These are phyloP conservation scores for Leishmania lainsoni DNA, from an alignment of 208 protist genomes.

Conservation along the genomic window DNA sequence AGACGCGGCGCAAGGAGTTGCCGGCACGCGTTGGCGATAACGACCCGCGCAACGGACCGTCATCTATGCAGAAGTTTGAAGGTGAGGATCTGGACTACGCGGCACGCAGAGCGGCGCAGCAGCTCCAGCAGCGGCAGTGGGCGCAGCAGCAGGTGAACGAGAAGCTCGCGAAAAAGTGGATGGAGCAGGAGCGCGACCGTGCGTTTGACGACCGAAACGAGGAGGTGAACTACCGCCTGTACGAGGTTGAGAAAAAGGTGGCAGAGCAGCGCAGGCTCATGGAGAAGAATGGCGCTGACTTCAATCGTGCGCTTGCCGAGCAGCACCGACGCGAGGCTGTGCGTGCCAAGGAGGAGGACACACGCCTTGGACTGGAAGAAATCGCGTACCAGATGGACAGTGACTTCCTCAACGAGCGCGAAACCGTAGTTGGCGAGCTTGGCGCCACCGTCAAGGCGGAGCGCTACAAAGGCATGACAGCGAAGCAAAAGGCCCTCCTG, in stretches of 20 bases:
- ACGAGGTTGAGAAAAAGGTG: slow-evolving; percentile 80
- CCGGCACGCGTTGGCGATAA: slow-evolving; percentile 88
- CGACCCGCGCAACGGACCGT: slow-evolving; percentile 85
- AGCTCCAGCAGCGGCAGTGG: slow-evolving; percentile 87
- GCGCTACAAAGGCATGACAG: slow-evolving; percentile 81
- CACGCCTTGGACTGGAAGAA: slow-evolving; percentile 83
- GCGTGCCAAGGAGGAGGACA: slow-evolving; percentile 79
- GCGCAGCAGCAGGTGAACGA: slow-evolving; percentile 87
- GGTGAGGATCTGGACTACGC: slow-evolving; percentile 90
- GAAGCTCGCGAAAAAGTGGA: slow-evolving; percentile 92
- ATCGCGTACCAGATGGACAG: slow-evolving; percentile 88
- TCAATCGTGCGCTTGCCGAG: slow-evolving; percentile 89
- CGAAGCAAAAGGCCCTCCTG: slow-evolving; percentile 54
- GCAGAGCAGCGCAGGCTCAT: slow-evolving; percentile 71
- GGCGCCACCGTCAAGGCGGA: slow-evolving; percentile 79
- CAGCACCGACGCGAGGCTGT: slow-evolving; percentile 84
- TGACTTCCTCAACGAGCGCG: slow-evolving; percentile 91
- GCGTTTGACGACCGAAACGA: slow-evolving; percentile 86
- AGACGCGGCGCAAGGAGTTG: slow-evolving; percentile 76
- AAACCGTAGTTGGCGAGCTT: slow-evolving; percentile 71
- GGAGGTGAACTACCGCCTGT: slow-evolving; percentile 82
- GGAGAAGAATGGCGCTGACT: slow-evolving; percentile 74
- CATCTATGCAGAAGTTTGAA: slow-evolving; percentile 90
- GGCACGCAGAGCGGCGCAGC: slow-evolving; percentile 72
- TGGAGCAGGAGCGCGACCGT: slow-evolving; percentile 87